phyloP scores from a whole-genome alignment of 2,329 filamentous ascomycete species.

The Raffaelea ambrosiae region DNA sequence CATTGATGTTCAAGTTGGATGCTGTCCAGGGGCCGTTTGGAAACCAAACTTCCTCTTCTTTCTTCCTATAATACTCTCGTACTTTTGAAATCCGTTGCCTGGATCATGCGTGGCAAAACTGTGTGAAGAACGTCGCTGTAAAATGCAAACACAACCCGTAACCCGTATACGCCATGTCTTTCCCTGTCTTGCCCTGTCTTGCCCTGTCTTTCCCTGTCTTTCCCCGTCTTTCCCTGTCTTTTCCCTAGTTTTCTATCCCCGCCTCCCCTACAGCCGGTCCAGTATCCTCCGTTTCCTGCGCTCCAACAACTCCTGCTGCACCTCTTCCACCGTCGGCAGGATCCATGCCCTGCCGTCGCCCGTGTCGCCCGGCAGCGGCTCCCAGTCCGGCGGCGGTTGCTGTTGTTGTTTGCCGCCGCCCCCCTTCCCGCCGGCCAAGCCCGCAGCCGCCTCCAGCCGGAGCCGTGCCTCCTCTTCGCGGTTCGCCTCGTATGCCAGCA shows the following conservation, averaged over 20 bases:
- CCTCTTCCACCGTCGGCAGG: conserved; percentile 78
- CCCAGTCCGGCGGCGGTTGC: conserved; percentile 63
- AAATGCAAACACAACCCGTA: too few species aligned
- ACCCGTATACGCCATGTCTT: too few species aligned
- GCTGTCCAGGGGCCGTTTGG: too few species aligned
- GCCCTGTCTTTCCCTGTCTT: not conserved
- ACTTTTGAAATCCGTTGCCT: too few species aligned
- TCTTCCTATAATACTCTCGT: too few species aligned
- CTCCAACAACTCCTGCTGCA: conserved; percentile 89
- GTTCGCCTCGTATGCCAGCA: conserved; percentile 71
- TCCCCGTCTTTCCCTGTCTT: not conserved
- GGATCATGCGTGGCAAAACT: too few species aligned
- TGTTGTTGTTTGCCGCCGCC: conserved; percentile 26
- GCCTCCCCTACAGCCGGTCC: conserved; percentile 47
- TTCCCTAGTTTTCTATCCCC: not conserved
- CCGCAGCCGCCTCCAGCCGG: conserved; percentile 50
- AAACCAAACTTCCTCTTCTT: too few species aligned
- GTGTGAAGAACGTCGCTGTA: too few species aligned
- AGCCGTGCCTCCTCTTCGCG: conserved; percentile 79
- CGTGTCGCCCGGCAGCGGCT: conserved; percentile 75
- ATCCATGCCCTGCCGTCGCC: conserved; percentile 79
- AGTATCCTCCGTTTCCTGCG: conserved; percentile 73
- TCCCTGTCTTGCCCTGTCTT: too few species aligned
- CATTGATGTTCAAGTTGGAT: too few species aligned
- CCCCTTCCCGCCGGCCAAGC: conserved; percentile 5